Base-by-base conservation (phyloP, 202 grass and related monocot species). In the Zizania palustris region DNA sequence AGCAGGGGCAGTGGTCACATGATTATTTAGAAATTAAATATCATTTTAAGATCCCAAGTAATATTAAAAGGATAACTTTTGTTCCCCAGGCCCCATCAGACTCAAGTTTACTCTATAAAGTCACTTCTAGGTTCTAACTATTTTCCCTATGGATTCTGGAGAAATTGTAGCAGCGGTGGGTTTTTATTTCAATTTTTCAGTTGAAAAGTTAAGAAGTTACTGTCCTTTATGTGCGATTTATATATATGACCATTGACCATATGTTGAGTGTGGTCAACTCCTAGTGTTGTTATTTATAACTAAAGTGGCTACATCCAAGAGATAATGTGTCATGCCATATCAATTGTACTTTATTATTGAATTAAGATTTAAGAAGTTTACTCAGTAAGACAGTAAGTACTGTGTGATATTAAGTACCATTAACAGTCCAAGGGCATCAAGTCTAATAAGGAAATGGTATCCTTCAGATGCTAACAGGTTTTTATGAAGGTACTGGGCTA, bases 91-190 rank as follows among this genome's bases (percentile, higher is more conserved):
- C 28, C 46, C 14, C 38, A 73, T 60, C 55, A 61, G 60, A 60
- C 11, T 77, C 62, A 28, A 56, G 13, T 77, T 71, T 69, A 48
- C 64, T 72, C 45, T 50, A 83, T 50, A 51, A 75, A 83, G 13
- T 49, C 45, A 63, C 46, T 56, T 18, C 28, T 1, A 28, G 28
- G 28, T 28, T 28, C 51, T 37, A 22, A 68, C 10, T 58, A 79
- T 58, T 72, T 78, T 12, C 8, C 21, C 16, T 55, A 57, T 40
- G 45, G 36, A 54, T 33, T 71, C 71, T 6, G 16, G 67, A 78
- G 61, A 72, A 12, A 46, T 16, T 71, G 41, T 71, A 65, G 46
- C 48, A 76, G 59, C 9, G 48, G 62, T 14, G 72, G 16, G 45
- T 69, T 14, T 71, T 62, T 28, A 78, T 67, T 63, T 35, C 82